Base-by-base conservation (phyloP, 306 rosid species). In the Lotus japonicus region DNA sequence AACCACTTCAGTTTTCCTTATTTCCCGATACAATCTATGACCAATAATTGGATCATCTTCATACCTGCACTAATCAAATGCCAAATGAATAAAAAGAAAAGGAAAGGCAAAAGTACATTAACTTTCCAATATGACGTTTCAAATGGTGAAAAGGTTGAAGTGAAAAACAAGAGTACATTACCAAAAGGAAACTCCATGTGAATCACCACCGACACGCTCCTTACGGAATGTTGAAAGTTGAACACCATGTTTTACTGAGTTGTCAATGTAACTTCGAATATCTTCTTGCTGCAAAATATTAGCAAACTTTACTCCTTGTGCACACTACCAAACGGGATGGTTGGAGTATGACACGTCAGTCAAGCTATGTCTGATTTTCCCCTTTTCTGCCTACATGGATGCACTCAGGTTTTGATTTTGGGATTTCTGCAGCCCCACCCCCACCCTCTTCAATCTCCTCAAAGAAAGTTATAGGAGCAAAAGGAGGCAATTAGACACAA, bases 201-300 rank as follows among this genome's bases (percentile, higher is more conserved):
- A 84, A 83, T 92, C 96, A 59, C 98, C 98, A 68, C 96, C 96
- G 38, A 89, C 42, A 11, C 96, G 98, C 70, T 92, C 98, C 83
- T 89, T 92, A 35, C 98, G 95, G 82, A 92, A 92, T 69, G 91
- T 72, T 39, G 92, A 83, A 80, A 89, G 89, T 50, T 83, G 92
- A 79, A 79, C 84, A 51, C 96, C 96, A 64, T 81, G 96, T 78
- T 89, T 92, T 75, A 89, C 65, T 28, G 98, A 92, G 63, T 81
- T 87, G 82, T 92, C 98, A 66, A 89, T 92, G 73, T 83, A 89
- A 86, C 75, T 82, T 62, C 96, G 79, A 71, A 92, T 84, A 80
- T 92, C 98, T 75, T 92, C 98, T 89, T 89, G 98, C 98, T 92
- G 88, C 82, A 87, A 86, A 76, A 74, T 45, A 77, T 64, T 71